phyloP scores from a whole-genome alignment of 2,329 filamentous ascomycete genomes.

The Pseudogymnoascus sp. region DNA sequence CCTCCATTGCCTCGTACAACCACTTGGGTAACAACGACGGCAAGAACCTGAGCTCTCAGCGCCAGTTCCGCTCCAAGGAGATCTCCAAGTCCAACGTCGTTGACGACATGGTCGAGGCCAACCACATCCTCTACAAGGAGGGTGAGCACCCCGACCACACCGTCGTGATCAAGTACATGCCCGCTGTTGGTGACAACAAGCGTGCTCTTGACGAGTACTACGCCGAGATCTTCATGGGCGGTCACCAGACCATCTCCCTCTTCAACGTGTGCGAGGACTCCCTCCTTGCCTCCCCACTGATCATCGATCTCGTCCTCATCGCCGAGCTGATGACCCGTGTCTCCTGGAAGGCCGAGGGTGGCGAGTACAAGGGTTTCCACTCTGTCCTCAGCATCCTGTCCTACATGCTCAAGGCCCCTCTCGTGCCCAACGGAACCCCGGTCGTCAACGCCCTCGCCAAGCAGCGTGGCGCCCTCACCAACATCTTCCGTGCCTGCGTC shows the following conservation, averaged over 20 bases:
- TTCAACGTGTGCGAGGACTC: slow-evolving; percentile 99
- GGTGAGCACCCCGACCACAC: slow-evolving; percentile 97
- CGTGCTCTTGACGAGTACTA: slow-evolving; percentile 98
- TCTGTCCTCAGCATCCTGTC: slow-evolving; percentile 92
- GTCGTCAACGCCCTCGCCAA: slow-evolving; percentile 94
- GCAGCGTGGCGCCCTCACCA: slow-evolving; percentile 88
- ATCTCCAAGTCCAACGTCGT: slow-evolving; percentile 99
- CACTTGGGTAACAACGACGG: slow-evolving; percentile 99
- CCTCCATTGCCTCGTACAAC: slow-evolving; percentile 98
- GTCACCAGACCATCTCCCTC: slow-evolving; percentile 94
- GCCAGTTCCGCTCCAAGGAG: slow-evolving; percentile 99
- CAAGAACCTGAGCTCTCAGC: slow-evolving; percentile 95
- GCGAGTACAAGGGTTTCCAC: slow-evolving; percentile 88
- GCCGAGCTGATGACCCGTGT: slow-evolving; percentile 98
- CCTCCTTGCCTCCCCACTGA: slow-evolving; percentile 86
- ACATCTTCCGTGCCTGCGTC: slow-evolving; percentile 97
- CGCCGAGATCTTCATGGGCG: slow-evolving; percentile 97
- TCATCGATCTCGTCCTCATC: slow-evolving; percentile 90
- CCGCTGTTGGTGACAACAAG: slow-evolving; percentile 97
- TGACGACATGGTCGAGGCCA: slow-evolving; percentile 98
- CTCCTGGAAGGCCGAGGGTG: slow-evolving; percentile 68
- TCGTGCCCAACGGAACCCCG: slow-evolving; percentile 89
- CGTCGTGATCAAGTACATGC: slow-evolving; percentile 99
- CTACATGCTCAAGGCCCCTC: slow-evolving; percentile 97
- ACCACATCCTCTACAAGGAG: slow-evolving; percentile 79